Percentiles rank a stretch among this genome's conserved stretches.
Conservation (phyloP, 106 monocot genomes). For the Acanthochlamys bracteata region DNA sequence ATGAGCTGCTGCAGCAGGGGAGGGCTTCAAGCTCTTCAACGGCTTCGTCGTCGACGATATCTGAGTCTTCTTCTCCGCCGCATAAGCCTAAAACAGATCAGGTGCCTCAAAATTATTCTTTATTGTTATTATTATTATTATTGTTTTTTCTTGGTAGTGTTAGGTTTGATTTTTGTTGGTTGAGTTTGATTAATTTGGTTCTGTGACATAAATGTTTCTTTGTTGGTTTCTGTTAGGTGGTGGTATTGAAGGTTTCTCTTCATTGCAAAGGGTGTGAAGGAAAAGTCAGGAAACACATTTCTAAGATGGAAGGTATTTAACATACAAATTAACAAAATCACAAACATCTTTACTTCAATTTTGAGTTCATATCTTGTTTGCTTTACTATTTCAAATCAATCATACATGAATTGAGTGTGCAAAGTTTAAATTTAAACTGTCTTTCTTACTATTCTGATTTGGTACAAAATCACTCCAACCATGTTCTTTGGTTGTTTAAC, state of each 20-base stretch:
- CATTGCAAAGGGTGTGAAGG: slow-evolving; percentile 18
- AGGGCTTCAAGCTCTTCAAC: too few species aligned
- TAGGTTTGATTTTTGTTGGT: not conserved
- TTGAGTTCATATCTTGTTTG: not conserved
- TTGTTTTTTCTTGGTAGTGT: too few species aligned
- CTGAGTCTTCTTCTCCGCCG: slow-evolving; percentile 3
- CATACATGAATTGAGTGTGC: too few species aligned
- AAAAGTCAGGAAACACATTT: slow-evolving; percentile 19
- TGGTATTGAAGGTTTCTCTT: slow-evolving; percentile 22
- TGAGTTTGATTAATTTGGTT: not conserved
- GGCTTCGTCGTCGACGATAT: too few species aligned
- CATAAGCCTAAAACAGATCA: not conserved
- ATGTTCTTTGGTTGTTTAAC: too few species aligned
- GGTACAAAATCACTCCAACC: too few species aligned
- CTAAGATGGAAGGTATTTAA: slow-evolving; percentile 30
- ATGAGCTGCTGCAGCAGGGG: too few species aligned
- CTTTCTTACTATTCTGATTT: too few species aligned
- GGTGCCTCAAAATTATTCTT: too few species aligned
- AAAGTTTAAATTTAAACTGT: too few species aligned
- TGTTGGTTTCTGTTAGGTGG: slow-evolving; percentile 12
- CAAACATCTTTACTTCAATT: not conserved
- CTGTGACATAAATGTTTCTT: not conserved
- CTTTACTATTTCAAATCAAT: too few species aligned
- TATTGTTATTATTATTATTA: too few species aligned
- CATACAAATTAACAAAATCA: not conserved